Base-by-base conservation (phyloP, 2,329 filamentous ascomycete genomes). In the Talaromyces sp. region DNA sequence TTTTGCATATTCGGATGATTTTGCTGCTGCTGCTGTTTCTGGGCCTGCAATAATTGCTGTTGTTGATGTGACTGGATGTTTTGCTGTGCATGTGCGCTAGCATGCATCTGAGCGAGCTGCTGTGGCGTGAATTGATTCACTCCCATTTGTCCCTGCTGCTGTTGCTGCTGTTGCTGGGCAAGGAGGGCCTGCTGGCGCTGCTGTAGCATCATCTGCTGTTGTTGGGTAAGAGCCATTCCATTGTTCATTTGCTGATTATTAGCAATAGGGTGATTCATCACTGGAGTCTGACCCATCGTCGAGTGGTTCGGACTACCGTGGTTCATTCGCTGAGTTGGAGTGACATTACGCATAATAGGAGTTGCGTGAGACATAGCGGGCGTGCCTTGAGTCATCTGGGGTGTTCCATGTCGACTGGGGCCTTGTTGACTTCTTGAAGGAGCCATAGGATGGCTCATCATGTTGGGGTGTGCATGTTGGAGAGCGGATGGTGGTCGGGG, bases 341-440 rank as follows among this genome's bases (percentile, higher is more conserved):
- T 79, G 5, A 71, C 74, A 56, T 79, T 76, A 47, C 75, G 71
- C 69, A 79, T 75, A 7, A 77, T 69, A 4, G 77, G 77, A 3
- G 77, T 80, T 19, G 76, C 73, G 52, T 79, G 76, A 17, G 71
- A 71, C 67, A 76, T 72, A 19, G 73, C 73, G 9, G 76, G 76
- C 2, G 76, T 79, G 36, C 75, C 72, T 44, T 78, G 74, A 7
- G 71, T 66, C 67, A 80, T 75, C 54, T 78, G 75, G 4, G 77
- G 77, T 16, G 77, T 80, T 10, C 77, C 76, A 52, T 79, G 72
- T 49, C 75, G 72, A 54, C 76, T 79, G 17, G 70, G 73, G 27
- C 75, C 75, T 66, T 77, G 75, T 45, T 77, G 74, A 53, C 76
- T 78, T 47, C 73, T 67, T 11, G 70, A 74, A 36, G 75, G 65